Evolutionary conservation across 495 filamentous ascomycete species (phyloP), one percentile per base, ranked within the genome.

Genomic region (Penicillium fimorum): DNA sequence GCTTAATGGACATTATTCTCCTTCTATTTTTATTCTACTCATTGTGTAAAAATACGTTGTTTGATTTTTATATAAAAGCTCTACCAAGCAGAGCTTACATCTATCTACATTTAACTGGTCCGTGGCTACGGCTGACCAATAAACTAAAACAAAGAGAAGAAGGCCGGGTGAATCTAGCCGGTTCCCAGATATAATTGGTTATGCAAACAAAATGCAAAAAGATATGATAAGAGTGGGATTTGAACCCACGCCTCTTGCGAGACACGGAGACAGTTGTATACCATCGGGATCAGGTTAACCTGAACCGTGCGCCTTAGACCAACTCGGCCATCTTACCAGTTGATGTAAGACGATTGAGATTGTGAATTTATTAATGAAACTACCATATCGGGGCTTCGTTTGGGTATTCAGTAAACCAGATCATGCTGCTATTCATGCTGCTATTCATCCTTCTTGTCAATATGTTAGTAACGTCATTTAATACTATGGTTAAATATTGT

Each of bases 151-250:
- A 8, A 15, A 37, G n/a, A 12, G 6, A 15, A 35, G 4, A 13
- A 35, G 13, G 12, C 6, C 4, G 8, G 4, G 15, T n/a, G 2
- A 37, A 37, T 35, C 12, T 4, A 27, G 3, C 3, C 6, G 6
- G 12, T 13, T 5, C 0, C 33, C 1, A 2, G 33, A 4, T 5
- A 15, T 32, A 2, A 15, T 1, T 35, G 5, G 33, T 22, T 22
- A 22, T 22, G 22, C 22, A 22, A 12, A 32, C 4, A 15, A 37
- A 9, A 4, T 25, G 4, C n/a, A 12, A 54, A 54, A 54, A 54
- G 9, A 47, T 13, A 61, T 76, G 76, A 79, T 65, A 71, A 78
- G 73, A 69, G 75, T 80, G 75, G 76, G 76, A 78, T 77, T 80
- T 72, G 75, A 79, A 79, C 77, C 78, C 78, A 79, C 76, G 78